A percentile compares a stretch with the other conserved stretches of the same genome.
Evolutionary conservation across 768 basidiomycete genomes (phyloP).

Genomic region (Tylopilus subfusipes): DNA sequence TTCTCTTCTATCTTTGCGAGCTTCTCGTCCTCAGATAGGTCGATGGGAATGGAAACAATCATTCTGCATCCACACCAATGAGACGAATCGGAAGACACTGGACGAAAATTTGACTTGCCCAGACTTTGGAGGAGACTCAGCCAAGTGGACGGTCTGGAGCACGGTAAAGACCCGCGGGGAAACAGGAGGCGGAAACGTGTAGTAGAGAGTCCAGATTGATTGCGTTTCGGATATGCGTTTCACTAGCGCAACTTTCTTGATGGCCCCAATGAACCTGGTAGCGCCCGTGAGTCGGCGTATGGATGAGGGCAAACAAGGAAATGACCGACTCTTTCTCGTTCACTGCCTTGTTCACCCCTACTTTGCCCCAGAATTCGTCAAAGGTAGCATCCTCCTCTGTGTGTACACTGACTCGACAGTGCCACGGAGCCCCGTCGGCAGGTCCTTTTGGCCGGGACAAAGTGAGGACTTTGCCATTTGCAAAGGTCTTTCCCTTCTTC

Average conservation of each 20-base stretch:
- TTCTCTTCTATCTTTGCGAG: constrained; percentile 60
- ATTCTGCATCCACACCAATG: constrained; percentile 18
- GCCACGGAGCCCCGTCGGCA: constrained; percentile 61
- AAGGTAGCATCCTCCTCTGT: constrained; percentile 63
- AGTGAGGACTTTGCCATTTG: constrained; percentile 54
- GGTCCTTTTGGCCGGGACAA: constrained; percentile 48
- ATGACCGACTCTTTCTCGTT: constrained; percentile 63
- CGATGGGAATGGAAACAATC: constrained; percentile 63
- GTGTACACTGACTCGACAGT: constrained; percentile 67
- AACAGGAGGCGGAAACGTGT: constrained; percentile 67
- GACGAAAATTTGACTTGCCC: constrained; percentile 44
- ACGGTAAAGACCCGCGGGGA: constrained; percentile 76
- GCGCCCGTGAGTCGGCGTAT: background rate
- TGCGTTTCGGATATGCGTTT: constrained; percentile 62
- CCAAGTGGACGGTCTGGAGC: constrained; percentile 57
- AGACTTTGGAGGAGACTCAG: constrained; percentile 46
- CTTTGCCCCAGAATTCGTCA: constrained; percentile 67
- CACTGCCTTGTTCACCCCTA: constrained; percentile 61
- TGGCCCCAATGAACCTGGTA: constrained; percentile 59
- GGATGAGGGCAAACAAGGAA: background rate
- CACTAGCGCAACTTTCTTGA: constrained; percentile 60
- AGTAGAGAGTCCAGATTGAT: constrained; percentile 68
- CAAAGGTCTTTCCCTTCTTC: constrained; percentile 65
- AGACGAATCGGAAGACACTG: background rate
- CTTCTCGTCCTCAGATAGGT: constrained; percentile 55